phyloP scores from a whole-genome alignment of 495 filamentous ascomycete species.

The Pseudoneurospora amorphoporcata region DNA sequence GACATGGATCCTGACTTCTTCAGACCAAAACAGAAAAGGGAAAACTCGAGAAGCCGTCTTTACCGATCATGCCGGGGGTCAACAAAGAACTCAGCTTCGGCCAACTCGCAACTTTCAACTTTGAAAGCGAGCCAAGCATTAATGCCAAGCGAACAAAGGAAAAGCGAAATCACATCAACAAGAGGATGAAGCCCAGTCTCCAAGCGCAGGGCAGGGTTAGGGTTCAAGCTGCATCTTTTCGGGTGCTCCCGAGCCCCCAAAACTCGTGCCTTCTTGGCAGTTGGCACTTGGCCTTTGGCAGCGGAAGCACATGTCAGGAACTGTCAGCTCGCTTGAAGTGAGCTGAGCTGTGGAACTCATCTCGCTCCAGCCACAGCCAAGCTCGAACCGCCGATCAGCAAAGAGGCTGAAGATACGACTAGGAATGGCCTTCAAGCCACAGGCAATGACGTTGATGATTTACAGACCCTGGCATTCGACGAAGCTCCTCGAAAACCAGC shows the following conservation, averaged over 20 bases:
- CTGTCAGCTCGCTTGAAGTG: background rate
- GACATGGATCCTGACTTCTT: background rate
- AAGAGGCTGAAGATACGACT: background rate
- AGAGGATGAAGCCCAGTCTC: too few relatives aligned
- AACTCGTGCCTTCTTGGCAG: background rate
- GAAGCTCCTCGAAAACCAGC: constrained; percentile 4
- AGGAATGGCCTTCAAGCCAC: background rate
- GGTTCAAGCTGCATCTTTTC: background rate
- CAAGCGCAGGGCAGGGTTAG: background rate
- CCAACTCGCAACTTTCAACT: background rate
- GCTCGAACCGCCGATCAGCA: background rate
- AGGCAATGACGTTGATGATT: constrained; percentile 1
- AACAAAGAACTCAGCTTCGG: background rate
- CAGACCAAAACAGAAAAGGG: background rate
- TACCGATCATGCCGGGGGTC: background rate
- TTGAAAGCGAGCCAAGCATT: background rate
- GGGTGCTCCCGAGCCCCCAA: background rate
- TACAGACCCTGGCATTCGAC: background rate
- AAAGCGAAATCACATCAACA: background rate
- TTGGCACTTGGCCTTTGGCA: background rate
- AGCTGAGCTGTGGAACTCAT: background rate
- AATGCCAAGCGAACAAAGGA: background rate
- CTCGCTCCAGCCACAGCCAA: background rate
- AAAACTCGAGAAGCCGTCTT: background rate
- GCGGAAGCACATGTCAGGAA: background rate